Base-by-base conservation (phyloP, 2,329 filamentous ascomycete genomes). In the Leptosphaerulina australis region DNA sequence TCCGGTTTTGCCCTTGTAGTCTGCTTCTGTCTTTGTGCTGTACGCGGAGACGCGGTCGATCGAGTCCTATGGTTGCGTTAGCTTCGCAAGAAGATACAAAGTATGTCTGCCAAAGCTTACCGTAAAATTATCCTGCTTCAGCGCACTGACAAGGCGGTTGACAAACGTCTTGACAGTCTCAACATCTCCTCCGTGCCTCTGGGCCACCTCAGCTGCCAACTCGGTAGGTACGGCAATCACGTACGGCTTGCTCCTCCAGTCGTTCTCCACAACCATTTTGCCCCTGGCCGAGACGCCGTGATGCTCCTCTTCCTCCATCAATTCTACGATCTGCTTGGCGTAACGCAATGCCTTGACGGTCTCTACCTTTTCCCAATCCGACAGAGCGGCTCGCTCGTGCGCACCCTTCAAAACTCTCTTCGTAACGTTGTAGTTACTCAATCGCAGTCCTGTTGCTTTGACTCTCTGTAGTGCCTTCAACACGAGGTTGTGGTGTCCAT, bases 181-280 rank as follows among this genome's bases (percentile, higher is more conserved):
- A 1, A 69, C 66, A 33, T 73, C 68, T 24, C 57, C 68, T 34
- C 75, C 58, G 31, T 75, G 63, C 49, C 64, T 68, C 41, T 72
- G 67, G 3, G 72, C 73, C 34, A 70, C 62, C 4, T 74, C 66
- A 21, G 76, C 76, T 14, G 73, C 68, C 61, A 80, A 53, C 59
- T 77, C 76, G 5, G 78, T 62, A 41, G 74, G 72, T 21, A 73
- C 51, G n/a, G 72, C 77, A 25, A 79, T 64, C 3, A 76, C 68
- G 3, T 64, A 60, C 1, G 76, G 73, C 34, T 64, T 57, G 6
- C 62, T 48, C 33, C 63, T 62, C 38, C 53, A 55, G 20, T 66
- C 46, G 46, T 63, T 43, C 69, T 66, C n/a, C 63, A 55, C 55
- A 69, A 8, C 59, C 48, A 59, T 22, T 15, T 36, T 49, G 41